phyloP scores from a whole-genome alignment of 495 filamentous ascomycete species.

The Talaromyces stipitatus region DNA sequence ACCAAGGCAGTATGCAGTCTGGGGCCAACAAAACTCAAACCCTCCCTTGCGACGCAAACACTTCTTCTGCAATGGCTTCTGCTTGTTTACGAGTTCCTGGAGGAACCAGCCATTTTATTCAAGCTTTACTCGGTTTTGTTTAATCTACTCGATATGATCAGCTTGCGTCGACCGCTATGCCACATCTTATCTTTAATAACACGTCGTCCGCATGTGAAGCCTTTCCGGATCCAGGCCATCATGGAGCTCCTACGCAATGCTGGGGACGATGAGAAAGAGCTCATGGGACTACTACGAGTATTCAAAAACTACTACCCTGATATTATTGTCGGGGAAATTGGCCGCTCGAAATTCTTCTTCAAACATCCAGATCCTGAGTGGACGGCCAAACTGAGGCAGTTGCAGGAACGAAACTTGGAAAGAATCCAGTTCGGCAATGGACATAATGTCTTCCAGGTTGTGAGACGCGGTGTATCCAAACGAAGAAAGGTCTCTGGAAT shows the following conservation, averaged over 20 bases:
- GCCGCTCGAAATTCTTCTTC: constrained; percentile 33
- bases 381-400: constrained; percentile 56
- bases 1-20: constrained; percentile 65
- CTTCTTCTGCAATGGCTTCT: constrained; percentile 73
- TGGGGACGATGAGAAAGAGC: constrained; percentile 57
- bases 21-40: constrained; percentile 72
- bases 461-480: constrained; percentile 36
- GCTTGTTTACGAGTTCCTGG: constrained; percentile 66
- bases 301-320: constrained; percentile 91
- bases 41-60: constrained; percentile 59
- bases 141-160: constrained; percentile 75
- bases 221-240: constrained; percentile 75
- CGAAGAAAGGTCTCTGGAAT: constrained; percentile 38
- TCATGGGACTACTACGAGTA: constrained; percentile 69
- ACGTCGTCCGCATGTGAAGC: constrained; percentile 77
- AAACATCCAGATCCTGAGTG: constrained; percentile 76
- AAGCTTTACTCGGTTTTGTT: constrained; percentile 74
- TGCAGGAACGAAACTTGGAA: constrained; percentile 51
- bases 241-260: constrained; percentile 45
- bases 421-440: constrained; percentile 18
- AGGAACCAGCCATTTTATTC: constrained; percentile 55
- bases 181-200: constrained; percentile 80
- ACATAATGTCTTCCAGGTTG: constrained; percentile 33
- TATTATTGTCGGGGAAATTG: constrained; percentile 65
- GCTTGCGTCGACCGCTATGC: constrained; percentile 47